phyloP scores from a whole-genome alignment of 805 yeast species.

The Suhomyces kilbournensis region DNA sequence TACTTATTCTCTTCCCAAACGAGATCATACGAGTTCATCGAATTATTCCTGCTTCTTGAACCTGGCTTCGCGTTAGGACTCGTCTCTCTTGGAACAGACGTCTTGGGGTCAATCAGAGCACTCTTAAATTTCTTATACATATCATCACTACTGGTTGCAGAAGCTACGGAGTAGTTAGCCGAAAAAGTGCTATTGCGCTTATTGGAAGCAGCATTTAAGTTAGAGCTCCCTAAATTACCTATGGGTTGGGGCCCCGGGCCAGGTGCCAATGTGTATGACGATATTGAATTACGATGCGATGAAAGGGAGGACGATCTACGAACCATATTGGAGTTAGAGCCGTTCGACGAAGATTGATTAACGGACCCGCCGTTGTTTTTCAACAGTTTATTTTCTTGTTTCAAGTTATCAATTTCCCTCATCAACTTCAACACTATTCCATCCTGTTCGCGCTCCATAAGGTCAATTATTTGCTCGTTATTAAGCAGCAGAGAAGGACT shows the following conservation, averaged over 20 bases:
- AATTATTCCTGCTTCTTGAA: conserved; percentile 9
- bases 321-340: conserved; percentile 3
- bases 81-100: neutral
- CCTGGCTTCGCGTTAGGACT: conserved; percentile 8
- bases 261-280: conserved; percentile 7
- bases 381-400: conserved; percentile 49
- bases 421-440: conserved; percentile 66
- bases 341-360: neutral
- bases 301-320: conserved; percentile 13
- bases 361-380: conserved; percentile 13
- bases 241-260: conserved; percentile 1
- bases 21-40: conserved; percentile 7
- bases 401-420: conserved; percentile 55
- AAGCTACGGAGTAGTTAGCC: conserved; percentile 7
- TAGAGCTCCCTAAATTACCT: neutral
- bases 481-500: conserved; percentile 11
- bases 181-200: conserved; percentile 12
- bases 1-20: conserved; percentile 11
- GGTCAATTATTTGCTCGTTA: conserved; percentile 51
- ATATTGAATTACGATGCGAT: conserved; percentile 11
- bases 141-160: conserved; percentile 5
- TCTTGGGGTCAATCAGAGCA: conserved; percentile 2
- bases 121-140: conserved; percentile 6
- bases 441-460: conserved; percentile 74
- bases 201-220: conserved; percentile 3